Base-by-base conservation (phyloP, 192 early-diverging fungal species). In the Coemansia sp. region DNA sequence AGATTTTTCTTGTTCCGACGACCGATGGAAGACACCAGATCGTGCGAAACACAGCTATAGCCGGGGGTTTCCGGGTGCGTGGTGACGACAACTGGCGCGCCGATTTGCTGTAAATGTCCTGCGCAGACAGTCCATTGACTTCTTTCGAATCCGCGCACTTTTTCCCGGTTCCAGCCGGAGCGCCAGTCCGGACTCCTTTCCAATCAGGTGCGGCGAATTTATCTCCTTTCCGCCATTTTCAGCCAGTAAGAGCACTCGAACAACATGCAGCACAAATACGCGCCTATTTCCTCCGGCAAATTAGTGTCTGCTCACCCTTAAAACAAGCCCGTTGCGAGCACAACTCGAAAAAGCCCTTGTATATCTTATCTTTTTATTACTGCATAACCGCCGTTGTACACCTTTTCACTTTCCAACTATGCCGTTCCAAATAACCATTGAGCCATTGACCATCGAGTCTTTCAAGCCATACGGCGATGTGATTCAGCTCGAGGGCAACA, bases 381-480 rank as follows among this genome's bases (percentile, higher is more conserved):
- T 45, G 41, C 41, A 45, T 45, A 15, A 15, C 15, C 41, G 41
- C 41, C 41, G 41, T 45, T 45, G 11, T 45, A 45, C n/a, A 51
- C 49, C 19, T 51, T 23, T 17, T 17, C 17, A 48, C 17, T 19
- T 35, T 35, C 27, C 27, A n/a, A 45, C 14, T n/a, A 45, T 45
- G 41, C 11, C 41, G 19, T 53, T 53, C 23, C 69, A 70, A n/a
- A 74, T 89, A 51, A 68, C 69, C 35, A 86, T 89, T 8, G 76
- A 83, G 48, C 84, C 87, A 11, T 81, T 93, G 48, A 89, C 90
- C 39, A 76, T 81, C 57, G 87, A 88, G 9, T 84, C 78, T 1
- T 92, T 87, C 69, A 82, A 82, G 47, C 82, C 90, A 14, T 94
- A 86, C 72, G 92, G 92, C 48, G 81, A 92, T 50, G 85, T 94